Percentiles rank a stretch among this genome's conserved stretches.
Conservation (phyloP, 1,284 basidiomycete species). For the Dichomitus squalens region DNA sequence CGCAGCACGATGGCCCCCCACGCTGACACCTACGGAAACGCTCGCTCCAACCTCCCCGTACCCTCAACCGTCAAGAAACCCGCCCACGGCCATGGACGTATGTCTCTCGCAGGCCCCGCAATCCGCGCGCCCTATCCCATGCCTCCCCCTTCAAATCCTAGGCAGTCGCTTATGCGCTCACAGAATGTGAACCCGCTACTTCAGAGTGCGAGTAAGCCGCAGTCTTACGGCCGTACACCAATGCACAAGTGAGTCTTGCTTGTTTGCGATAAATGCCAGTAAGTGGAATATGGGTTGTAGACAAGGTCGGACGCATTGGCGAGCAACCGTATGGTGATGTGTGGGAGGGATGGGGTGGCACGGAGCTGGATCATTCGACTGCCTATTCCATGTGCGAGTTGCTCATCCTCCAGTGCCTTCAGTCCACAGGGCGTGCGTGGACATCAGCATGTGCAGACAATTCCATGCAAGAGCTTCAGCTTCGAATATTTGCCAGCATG, state of each 20-base stretch:
- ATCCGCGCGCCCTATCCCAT: constrained; percentile 56
- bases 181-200: constrained; percentile 68
- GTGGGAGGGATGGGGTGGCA: not conserved
- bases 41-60: constrained; percentile 43
- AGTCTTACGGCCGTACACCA: constrained; percentile 72
- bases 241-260: constrained; percentile 57
- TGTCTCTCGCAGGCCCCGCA: constrained; percentile 72
- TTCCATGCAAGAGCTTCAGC: too few relatives aligned
- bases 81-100: constrained; percentile 46
- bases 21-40: constrained; percentile 51
- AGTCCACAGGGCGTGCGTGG: too few relatives aligned
- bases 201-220: constrained; percentile 66
- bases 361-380: not conserved
- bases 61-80: constrained; percentile 74
- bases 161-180: constrained; percentile 67
- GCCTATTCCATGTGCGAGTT: not conserved
- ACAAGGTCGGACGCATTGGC: not conserved
- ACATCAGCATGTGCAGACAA: too few relatives aligned
- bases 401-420: not conserved
- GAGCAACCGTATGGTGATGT: too few relatives aligned
- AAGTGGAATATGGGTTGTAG: not conserved
- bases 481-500: not conserved
- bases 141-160: constrained; percentile 51
- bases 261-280: not conserved
- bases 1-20: constrained; percentile 61